Conservation (phyloP, 495 filamentous ascomycete species). For the Penicillium alfredii region DNA sequence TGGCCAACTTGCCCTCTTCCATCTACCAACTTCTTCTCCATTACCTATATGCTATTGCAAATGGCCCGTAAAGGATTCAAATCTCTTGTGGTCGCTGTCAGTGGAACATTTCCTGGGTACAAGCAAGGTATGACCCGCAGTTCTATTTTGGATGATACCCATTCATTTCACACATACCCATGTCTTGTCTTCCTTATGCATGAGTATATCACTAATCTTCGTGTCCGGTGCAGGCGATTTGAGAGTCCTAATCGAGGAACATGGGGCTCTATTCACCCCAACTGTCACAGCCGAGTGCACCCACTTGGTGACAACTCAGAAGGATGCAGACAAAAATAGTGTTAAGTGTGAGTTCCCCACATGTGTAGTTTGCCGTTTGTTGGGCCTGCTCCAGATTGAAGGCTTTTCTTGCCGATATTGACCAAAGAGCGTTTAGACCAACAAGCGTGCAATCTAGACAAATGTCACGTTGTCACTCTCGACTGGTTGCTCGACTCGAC, state of each 20-base stretch:
- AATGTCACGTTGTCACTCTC: conserved; percentile 52
- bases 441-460: conserved; percentile 38
- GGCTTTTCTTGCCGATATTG: no score
- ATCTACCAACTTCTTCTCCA: no score
- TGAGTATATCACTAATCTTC: no score
- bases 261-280: conserved; percentile 45
- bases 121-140: conserved; percentile 46
- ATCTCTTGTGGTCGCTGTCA: conserved; percentile 49
- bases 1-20: no score
- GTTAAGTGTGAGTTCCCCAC: conserved; percentile 30
- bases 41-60: no score
- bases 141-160: no score
- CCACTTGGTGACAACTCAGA: conserved; percentile 52
- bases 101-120: conserved; percentile 51
- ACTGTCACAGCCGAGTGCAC: conserved; percentile 47
- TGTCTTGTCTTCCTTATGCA: no score
- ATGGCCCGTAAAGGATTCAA: conserved; percentile 30
- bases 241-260: conserved; percentile 31
- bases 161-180: no score
- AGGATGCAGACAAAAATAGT: conserved; percentile 45
- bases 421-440: conserved; percentile 45
- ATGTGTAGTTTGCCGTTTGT: no score
- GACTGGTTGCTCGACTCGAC: conserved; percentile 57
- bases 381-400: no score
- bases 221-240: conserved; percentile 40